phyloP scores from a whole-genome alignment of 1,284 basidiomycete genomes.

The Irpex lacteus region DNA sequence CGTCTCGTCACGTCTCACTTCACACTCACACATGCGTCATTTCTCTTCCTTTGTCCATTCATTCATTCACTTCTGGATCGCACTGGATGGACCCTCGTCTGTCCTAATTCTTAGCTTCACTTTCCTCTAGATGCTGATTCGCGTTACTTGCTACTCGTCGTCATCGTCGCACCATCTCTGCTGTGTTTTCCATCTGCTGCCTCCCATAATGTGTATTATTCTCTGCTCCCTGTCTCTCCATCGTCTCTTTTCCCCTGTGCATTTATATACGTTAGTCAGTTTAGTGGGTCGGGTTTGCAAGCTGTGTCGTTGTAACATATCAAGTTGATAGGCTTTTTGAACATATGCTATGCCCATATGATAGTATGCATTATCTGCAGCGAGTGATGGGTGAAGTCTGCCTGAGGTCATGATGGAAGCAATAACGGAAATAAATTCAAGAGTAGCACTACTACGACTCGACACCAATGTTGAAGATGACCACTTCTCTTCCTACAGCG shows the following conservation, averaged over 20 bases:
- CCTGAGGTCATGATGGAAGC: too few species aligned
- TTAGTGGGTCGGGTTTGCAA: neutral
- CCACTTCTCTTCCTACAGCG: conserved; percentile 56
- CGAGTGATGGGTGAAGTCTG: neutral
- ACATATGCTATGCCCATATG: neutral
- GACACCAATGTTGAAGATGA: conserved; percentile 35
- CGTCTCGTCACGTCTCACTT: neutral
- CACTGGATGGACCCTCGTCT: neutral
- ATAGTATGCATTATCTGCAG: conserved; percentile 11
- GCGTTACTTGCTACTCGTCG: conserved; percentile 6
- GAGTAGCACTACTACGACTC: conserved; percentile 21
- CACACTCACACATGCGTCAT: neutral
- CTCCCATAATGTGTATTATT: conserved; percentile 1
- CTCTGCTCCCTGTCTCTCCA: too few species aligned
- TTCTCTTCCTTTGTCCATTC: neutral
- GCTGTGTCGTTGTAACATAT: neutral
- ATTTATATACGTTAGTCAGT: neutral
- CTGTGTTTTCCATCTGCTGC: neutral
- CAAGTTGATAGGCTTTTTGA: neutral
- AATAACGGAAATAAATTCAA: too few species aligned
- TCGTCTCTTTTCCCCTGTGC: neutral
- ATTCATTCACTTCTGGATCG: neutral
- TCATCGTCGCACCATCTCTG: neutral
- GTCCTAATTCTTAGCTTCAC: neutral
- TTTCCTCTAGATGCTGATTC: neutral